phyloP scores from a whole-genome alignment of 2,329 filamentous ascomycete genomes.

The Alternaria sp. region DNA sequence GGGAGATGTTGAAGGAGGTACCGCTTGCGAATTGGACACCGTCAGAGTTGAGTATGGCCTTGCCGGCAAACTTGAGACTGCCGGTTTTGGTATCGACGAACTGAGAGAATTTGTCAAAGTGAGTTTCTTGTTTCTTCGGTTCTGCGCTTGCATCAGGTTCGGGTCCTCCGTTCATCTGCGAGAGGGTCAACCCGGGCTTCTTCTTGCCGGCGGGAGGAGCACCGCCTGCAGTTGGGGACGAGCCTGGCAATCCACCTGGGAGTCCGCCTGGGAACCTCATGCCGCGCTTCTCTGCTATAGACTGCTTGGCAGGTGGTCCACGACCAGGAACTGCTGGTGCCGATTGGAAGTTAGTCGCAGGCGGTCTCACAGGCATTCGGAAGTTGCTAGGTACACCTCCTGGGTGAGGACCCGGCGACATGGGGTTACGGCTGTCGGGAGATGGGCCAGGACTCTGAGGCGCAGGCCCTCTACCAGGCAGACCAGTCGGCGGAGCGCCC shows the following conservation, averaged over 20 bases:
- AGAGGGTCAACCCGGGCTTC: slow-evolving; percentile 52
- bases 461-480: slow-evolving; percentile 30
- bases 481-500: slow-evolving; percentile 56
- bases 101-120: slow-evolving; percentile 74
- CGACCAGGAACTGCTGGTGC: slow-evolving; percentile 57
- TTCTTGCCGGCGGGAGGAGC: slow-evolving; percentile 46
- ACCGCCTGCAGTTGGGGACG: slow-evolving; percentile 50
- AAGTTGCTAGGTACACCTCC: slow-evolving; percentile 54
- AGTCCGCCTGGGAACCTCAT: slow-evolving; percentile 68
- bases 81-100: slow-evolving; percentile 92
- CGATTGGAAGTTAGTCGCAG: slow-evolving; percentile 53
- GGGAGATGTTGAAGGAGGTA: slow-evolving; percentile 87
- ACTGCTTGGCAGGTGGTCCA: slow-evolving; percentile 59
- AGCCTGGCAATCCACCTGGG: slow-evolving; percentile 59
- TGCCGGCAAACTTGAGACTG: slow-evolving; percentile 89
- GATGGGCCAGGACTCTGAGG: slow-evolving; percentile 37
- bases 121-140: slow-evolving; percentile 45
- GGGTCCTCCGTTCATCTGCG: slow-evolving; percentile 50
- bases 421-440: slow-evolving; percentile 21
- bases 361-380: slow-evolving; percentile 52
- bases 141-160: slow-evolving; percentile 17
- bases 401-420: slow-evolving; percentile 35
- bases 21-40: slow-evolving; percentile 94
- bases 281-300: slow-evolving; percentile 71
- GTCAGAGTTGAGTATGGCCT: slow-evolving; percentile 84